A percentile compares a stretch with the other conserved stretches of the same genome.
Conservation (phyloP, 805 yeast species). For the Lipomyces japonicus region DNA sequence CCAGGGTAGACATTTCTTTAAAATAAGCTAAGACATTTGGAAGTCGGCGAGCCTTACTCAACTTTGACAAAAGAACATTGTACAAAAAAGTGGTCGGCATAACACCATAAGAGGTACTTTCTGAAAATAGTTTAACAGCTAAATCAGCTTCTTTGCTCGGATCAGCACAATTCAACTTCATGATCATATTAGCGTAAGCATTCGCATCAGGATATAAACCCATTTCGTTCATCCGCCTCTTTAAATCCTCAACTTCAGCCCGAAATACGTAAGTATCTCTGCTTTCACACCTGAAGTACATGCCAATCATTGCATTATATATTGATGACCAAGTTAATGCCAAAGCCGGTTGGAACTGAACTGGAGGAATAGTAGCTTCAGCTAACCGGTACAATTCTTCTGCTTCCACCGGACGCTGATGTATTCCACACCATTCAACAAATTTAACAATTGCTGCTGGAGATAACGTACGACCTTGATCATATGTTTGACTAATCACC, state of each 20-base stretch:
- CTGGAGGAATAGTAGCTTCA: slow-evolving; percentile 12
- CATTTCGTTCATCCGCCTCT: slow-evolving; percentile 31
- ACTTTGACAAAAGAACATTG: slow-evolving; percentile 38
- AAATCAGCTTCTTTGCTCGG: slow-evolving; percentile 34
- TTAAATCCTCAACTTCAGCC: slow-evolving; percentile 32
- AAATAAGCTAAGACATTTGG: slow-evolving; percentile 36
- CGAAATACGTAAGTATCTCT: slow-evolving; percentile 27
- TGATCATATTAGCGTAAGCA: slow-evolving; percentile 38
- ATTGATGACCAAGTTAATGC: slow-evolving; percentile 32
- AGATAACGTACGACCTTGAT: slow-evolving; percentile 5
- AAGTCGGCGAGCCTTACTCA: slow-evolving; percentile 39
- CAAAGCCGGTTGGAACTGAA: slow-evolving; percentile 12
- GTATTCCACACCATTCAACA: slow-evolving; percentile 13
- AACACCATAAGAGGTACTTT: slow-evolving; percentile 33
- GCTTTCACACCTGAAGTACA: slow-evolving; percentile 30
- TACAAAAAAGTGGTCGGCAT: slow-evolving; percentile 37
- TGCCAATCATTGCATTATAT: slow-evolving; percentile 33
- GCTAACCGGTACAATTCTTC: slow-evolving; percentile 18
- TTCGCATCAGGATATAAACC: slow-evolving; percentile 37
- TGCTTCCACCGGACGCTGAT: slow-evolving; percentile 7
- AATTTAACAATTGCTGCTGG: slow-evolving; percentile 13
- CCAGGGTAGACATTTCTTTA: slow-evolving; percentile 35
- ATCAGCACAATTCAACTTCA: slow-evolving; percentile 29
- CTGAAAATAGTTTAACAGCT: slow-evolving; percentile 36
- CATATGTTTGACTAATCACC: slow-evolving; percentile 3